Evolutionary conservation across 345 rosid species (phyloP), one percentile per base, ranked within the genome.

Genomic region (Salix udensis): DNA sequence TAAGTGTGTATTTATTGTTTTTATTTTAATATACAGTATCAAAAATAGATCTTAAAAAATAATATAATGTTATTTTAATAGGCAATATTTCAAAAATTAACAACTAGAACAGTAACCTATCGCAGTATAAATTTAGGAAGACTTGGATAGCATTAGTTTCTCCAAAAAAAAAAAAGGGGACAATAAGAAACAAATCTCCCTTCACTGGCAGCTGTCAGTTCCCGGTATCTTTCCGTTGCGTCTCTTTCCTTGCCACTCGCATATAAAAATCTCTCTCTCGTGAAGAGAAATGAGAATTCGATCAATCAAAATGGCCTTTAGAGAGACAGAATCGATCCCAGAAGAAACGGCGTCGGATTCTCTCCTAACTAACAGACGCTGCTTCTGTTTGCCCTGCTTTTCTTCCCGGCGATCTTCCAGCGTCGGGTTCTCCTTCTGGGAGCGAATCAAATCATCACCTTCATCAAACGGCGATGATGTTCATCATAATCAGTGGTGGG

Each of bases 351-450:
- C 23, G 4, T 52, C 78, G 19, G 80, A 81, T 72, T 66, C 86
- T 37, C 77, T 86, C 28, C 72, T 80, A 9, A 6, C 72, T 3
- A 71, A 70, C 65, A 66, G 84, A 0, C 85, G 89, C 50, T 87
- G 90, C 82, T 87, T 84, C 73, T 85, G 89, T 73, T 85, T 92
- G 82, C 92, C 91, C 37, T 79, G 87, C 80, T 88, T 88, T 83
- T 71, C 73, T 62, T 84, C 81, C 77, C 78, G 83, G 39, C 83
- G 80, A 0, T 67, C 77, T 18, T 77, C 90, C 53, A 24, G 81
- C 84, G 82, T 74, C 30, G 87, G 90, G 12, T 28, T 81, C 42
- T 74, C 88, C 80, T 85, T 86, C 79, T 92, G 96, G 98, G 86
- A 85, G 70, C 84, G 87, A 30, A 67, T 84, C 80, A 77, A 85